Evolutionary conservation across 1,139 yeast species (phyloP).

Genomic region (Starmera stellimalicola): DNA sequence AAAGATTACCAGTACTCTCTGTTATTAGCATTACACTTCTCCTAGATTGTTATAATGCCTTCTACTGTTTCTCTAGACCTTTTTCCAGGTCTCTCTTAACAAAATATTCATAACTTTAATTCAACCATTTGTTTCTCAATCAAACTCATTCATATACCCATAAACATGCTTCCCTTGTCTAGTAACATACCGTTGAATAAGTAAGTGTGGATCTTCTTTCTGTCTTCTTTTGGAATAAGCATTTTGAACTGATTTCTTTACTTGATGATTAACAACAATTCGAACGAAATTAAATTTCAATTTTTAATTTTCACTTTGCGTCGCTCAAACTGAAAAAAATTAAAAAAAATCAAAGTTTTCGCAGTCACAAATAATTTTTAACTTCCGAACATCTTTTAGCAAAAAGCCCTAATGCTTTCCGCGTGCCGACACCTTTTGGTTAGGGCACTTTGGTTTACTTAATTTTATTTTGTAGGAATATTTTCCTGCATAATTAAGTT

Average conservation of each 20-base stretch:
- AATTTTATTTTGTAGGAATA: too few species aligned
- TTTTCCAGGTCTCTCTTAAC: too few species aligned
- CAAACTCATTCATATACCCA: conserved; percentile 7
- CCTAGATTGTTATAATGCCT: too few species aligned
- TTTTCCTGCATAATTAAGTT: too few species aligned
- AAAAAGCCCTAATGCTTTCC: too few species aligned
- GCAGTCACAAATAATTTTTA: neutral
- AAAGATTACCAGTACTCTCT: too few species aligned
- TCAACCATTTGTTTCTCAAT: neutral
- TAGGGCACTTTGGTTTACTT: too few species aligned
- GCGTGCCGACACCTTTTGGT: too few species aligned
- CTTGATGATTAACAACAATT: conserved; percentile 3
- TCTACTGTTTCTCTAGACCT: too few species aligned
- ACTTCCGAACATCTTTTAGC: neutral
- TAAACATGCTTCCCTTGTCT: too few species aligned
- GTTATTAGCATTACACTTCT: too few species aligned
- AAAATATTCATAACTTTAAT: too few species aligned
- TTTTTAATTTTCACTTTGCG: conserved; percentile 13
- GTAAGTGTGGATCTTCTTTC: conserved; percentile 98
- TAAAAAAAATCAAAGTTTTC: neutral
- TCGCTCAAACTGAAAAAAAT: neutral
- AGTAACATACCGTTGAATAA: conserved; percentile 90
- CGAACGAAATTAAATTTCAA: conserved; percentile 5
- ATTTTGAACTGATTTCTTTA: conserved; percentile 36
- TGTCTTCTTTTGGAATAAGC: conserved; percentile 99